Base-by-base conservation (phyloP, 495 filamentous ascomycete species). In the Xylaria curta region DNA sequence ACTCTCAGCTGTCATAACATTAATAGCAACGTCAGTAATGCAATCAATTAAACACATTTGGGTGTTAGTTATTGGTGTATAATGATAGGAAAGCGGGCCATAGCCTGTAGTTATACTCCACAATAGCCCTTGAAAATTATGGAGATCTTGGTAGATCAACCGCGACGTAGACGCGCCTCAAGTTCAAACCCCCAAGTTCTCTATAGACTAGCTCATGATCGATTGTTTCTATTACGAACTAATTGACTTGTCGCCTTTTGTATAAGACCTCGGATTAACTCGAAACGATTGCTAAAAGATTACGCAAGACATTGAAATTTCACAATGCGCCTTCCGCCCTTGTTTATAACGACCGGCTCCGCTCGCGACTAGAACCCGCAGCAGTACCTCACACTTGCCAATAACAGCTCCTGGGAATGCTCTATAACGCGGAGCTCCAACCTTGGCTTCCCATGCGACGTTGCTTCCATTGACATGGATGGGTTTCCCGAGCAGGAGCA, bases 361-460 rank as follows among this genome's bases (percentile, higher is more conserved):
- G 28, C 54, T 72, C 63, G 70, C 70, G 70, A 72, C 36, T 72
- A 72, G 70, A 72, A 26, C 46, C 44, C 51, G 70, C 64, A 36
- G 36, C 63, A 61, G 70, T 61, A 49, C 62, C 42, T 66, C 28
- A 53, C 68, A 19, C 36, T 66, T 38, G 42, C 36, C 36, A 19
- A 49, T 12, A 71, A 42, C 69, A 40, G 44, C 62, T 59, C 49
- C 21, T 44, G 24, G 68, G 69, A 66, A 66, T 71, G 69, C 36
- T 49, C 42, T 12, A 15, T 38, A 21, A 66, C 69, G 15, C 53
- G 36, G 7, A 59, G 33, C 56, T 67, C 62, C 12, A 51, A 28
- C 13, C 63, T 61, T 28, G 56, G 33, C 46, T 46, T 68, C 54
- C 40, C 54, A 60, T 66, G 40, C 53, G 62, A 71, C 69, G 7